Evolutionary conservation across 73 alveolate genomes (phyloP), one percentile per base, ranked within the genome.

Genomic region (Stentor roeselii): DNA sequence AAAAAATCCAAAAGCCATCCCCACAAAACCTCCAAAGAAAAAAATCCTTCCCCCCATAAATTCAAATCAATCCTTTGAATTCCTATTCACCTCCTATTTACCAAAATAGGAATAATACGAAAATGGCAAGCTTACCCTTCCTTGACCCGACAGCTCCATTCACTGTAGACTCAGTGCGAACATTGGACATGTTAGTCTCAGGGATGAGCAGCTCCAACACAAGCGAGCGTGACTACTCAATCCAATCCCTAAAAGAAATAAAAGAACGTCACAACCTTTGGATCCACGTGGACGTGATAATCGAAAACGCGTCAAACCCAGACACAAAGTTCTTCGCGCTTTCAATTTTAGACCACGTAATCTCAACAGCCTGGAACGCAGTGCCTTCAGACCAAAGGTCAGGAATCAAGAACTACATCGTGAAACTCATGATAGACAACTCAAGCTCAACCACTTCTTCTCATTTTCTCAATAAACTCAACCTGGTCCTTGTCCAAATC

Each of bases 401-500:
- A 30, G 96, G 94, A 34, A 88, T 91, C 60, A 91, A 88, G 77
- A 83, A 34, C 11, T 91, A 75, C 82, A 88, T 91, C 75, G 89
- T 90, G 4, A 50, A 59, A 36, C 59, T 75, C 31, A 87, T 87
- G 35, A 82, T 88, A 21, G 78, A 84, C 1, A 41, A 87, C 59
- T 83, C 94, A 3, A 82, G 82, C 38, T 15, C 60, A 6, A n/a
- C 30, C 0, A 30, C 58, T 61, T 15, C 75, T 27, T 41, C 84
- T 39, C 95, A 90, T 59, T 84, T 95, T 42, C 86, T 95, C 36
- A 93, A 93, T 75, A 95, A 95, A 78, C 89, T 95, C 58, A 92
- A 95, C 87, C 86, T 91, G 60, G 86, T 95, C n/a, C 88, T 95
- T 21, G 97, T 95, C 3, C 82, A 85, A 32, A 92, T 95, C 39